Conservation (phyloP, 164 flowering plant species). For the Nymphaea thermarum region DNA sequence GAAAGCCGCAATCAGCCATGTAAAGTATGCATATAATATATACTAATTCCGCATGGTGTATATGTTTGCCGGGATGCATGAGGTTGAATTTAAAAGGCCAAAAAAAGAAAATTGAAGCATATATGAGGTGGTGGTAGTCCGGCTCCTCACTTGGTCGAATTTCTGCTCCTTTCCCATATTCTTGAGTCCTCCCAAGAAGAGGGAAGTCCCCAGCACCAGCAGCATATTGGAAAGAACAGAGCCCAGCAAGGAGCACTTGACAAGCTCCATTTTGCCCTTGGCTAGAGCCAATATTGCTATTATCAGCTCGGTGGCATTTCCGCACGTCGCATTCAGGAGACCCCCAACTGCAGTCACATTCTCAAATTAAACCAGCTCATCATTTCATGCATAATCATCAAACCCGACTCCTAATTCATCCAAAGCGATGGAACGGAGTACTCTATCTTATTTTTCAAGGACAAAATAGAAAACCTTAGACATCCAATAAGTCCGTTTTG, state of each 20-base stretch:
- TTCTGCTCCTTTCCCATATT: conserved; percentile 52
- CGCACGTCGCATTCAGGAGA: conserved; percentile 90
- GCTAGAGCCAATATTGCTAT: conserved; percentile 70
- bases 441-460: too few relatives aligned
- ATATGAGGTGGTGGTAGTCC: not conserved
- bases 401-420: too few relatives aligned
- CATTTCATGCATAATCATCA: too few relatives aligned
- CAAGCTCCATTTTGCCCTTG: conserved; percentile 46
- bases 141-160: conserved; percentile 55
- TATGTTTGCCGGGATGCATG: too few relatives aligned
- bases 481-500: too few relatives aligned
- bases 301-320: conserved; percentile 92
- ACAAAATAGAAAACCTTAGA: too few relatives aligned
- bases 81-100: not conserved
- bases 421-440: too few relatives aligned
- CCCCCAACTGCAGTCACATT: conserved; percentile 63
- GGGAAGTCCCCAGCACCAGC: conserved; percentile 81
- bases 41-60: too few relatives aligned
- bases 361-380: too few relatives aligned
- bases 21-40: too few relatives aligned
- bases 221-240: conserved; percentile 91
- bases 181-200: conserved; percentile 69
- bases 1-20: too few relatives aligned
- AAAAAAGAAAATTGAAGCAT: not conserved
- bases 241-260: conserved; percentile 82